Conservation (phyloP, 129 eudicot genomes). For the Centrapalus pauciflorus region DNA sequence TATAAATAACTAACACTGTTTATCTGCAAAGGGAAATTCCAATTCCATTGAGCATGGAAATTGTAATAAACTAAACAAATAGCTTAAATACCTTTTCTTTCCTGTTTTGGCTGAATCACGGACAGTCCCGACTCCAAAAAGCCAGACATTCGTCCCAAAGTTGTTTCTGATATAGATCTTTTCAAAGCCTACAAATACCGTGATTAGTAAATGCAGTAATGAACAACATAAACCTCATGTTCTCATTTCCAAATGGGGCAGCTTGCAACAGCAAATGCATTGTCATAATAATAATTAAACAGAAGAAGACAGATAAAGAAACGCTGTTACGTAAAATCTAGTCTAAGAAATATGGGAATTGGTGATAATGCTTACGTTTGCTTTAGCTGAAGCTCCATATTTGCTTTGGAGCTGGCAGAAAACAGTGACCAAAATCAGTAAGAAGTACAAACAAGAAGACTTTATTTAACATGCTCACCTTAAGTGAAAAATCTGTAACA, state of each 20-base stretch:
- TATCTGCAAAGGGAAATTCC: background rate
- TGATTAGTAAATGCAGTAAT: conserved; percentile 13
- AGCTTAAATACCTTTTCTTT: conserved; percentile 45
- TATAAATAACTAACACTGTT: background rate
- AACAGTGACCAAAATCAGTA: conserved; percentile 10
- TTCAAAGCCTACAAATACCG: conserved; percentile 52
- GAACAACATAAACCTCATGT: conserved; percentile 6
- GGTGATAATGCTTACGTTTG: conserved; percentile 47
- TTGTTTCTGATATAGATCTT: conserved; percentile 72
- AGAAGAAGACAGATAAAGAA: background rate
- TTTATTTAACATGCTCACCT: conserved; percentile 35
- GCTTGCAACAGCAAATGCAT: conserved; percentile 2
- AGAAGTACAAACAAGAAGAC: background rate
- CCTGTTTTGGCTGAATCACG: conserved; percentile 53
- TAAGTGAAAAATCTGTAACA: conserved; percentile 68
- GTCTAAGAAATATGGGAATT: background rate
- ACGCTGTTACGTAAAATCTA: background rate
- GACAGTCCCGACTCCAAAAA: conserved; percentile 64
- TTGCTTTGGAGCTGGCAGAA: conserved; percentile 70
- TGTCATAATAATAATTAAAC: background rate
- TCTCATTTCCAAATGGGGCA: background rate
- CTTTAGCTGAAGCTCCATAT: conserved; percentile 57
- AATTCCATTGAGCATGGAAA: background rate
- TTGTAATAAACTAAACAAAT: conserved; percentile 12
- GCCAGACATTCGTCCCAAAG: conserved; percentile 61